Percentiles rank a stretch among this genome's conserved stretches.
Conservation (phyloP, 1,284 basidiomycete genomes). For the Coniferiporia sulphurascens region DNA sequence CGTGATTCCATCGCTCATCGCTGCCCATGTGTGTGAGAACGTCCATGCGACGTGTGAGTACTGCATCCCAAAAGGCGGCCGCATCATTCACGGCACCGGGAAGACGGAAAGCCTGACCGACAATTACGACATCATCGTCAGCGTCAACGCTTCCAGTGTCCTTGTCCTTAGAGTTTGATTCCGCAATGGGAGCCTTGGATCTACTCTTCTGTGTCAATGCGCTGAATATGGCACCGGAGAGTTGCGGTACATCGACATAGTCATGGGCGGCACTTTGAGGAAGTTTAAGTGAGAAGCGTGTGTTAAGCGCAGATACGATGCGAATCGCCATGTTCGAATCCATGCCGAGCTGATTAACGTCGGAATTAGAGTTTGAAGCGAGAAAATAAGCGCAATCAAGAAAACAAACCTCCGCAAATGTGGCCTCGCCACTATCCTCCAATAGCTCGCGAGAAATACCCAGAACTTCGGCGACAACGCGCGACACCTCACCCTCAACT, state of each 20-base stretch:
- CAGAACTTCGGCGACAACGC: constrained; percentile 12
- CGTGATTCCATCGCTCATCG: constrained; percentile 33
- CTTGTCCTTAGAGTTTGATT: not conserved
- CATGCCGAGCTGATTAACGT: constrained; percentile 7
- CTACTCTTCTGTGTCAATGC: constrained; percentile 16
- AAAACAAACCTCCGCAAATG: constrained; percentile 30
- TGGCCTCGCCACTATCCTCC: constrained; percentile 21
- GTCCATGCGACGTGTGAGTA: constrained; percentile 29
- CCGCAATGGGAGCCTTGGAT: constrained; percentile 3
- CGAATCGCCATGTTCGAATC: constrained; percentile 29
- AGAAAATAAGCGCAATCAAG: not conserved
- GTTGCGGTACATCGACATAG: constrained; percentile 28
- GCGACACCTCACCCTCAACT: constrained; percentile 5
- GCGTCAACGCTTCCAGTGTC: not conserved
- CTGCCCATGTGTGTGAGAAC: constrained; percentile 28
- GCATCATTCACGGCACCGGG: constrained; percentile 31
- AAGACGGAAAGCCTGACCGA: constrained; percentile 33
- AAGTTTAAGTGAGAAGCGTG: constrained; percentile 25
- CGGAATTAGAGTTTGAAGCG: not conserved
- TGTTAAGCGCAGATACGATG: constrained; percentile 31
- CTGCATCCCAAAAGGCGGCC: constrained; percentile 30
- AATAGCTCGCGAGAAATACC: constrained; percentile 7
- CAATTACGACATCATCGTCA: constrained; percentile 31
- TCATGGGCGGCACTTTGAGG: constrained; percentile 33
- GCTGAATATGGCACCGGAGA: constrained; percentile 25